These are phyloP conservation scores for Claviceps arundinis DNA, from an alignment of 2,329 filamentous ascomycete genomes.

Conservation along the genomic window DNA sequence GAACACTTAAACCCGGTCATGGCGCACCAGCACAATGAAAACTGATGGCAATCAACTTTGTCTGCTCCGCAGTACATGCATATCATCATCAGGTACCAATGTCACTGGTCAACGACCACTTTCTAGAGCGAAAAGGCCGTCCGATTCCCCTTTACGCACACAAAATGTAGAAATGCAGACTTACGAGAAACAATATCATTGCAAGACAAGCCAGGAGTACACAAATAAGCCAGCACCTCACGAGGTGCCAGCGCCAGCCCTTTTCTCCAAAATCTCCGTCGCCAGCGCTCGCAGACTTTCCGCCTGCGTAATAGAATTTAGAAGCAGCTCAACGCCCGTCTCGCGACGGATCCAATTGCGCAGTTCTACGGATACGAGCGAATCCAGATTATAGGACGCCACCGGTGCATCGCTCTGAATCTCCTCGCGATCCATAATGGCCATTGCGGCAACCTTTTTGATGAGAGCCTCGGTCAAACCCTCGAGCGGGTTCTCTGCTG, in stretches of 20 bases:
- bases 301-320: conserved; percentile 3
- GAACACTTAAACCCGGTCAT: no score
- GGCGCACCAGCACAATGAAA: no score
- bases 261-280: conserved; percentile 2
- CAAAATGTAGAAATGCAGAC: no score
- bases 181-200: no score
- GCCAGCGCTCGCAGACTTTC: conserved; percentile 2
- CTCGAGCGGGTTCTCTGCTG: conserved; percentile 1
- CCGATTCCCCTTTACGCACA: no score
- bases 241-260: conserved; percentile 3
- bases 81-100: no score
- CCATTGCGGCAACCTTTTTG: conserved; percentile 5
- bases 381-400: conserved; percentile 28
- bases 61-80: no score
- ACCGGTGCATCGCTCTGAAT: conserved; percentile 16
- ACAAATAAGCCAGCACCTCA: background rate
- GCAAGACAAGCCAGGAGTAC: no score
- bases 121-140: no score
- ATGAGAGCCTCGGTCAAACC: conserved; percentile 5
- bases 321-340: conserved; percentile 19
- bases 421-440: conserved; percentile 7
- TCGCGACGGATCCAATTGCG: conserved; percentile 26
- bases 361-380: conserved; percentile 26
- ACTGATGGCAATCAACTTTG: no score
- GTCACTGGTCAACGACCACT: no score